These are phyloP conservation scores for Backusella westeae DNA, from an alignment of 192 early-diverging fungal genomes.

Conservation along the genomic window DNA sequence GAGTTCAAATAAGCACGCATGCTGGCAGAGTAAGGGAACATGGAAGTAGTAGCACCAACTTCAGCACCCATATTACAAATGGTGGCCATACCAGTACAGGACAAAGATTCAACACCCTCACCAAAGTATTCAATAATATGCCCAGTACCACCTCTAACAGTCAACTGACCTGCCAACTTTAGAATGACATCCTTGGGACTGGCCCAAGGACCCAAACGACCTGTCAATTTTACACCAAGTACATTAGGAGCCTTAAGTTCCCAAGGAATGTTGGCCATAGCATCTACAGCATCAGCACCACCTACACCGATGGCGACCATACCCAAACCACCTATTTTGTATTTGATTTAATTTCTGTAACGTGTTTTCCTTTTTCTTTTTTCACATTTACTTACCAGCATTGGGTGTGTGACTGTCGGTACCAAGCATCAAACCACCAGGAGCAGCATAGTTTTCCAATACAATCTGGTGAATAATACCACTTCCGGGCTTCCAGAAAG, in stretches of 20 bases:
- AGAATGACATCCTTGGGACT: slow-evolving; percentile 92
- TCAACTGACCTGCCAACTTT: slow-evolving; percentile 68
- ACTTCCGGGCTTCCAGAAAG: slow-evolving; percentile 95
- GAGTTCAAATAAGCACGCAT: slow-evolving; percentile 89
- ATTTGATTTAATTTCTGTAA: slow-evolving; percentile 45
- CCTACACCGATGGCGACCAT: slow-evolving; percentile 98
- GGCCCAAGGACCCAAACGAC: slow-evolving; percentile 85
- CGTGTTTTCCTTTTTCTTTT: slow-evolving; percentile 4
- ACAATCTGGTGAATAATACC: slow-evolving; percentile 99
- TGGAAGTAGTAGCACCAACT: slow-evolving; percentile 94
- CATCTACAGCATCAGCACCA: slow-evolving; percentile 99
- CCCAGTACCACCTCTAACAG: slow-evolving; percentile 90
- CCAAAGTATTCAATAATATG: slow-evolving; percentile 98
- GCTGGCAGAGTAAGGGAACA: slow-evolving; percentile 87
- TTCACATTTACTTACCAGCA: slow-evolving; percentile 28
- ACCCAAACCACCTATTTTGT: slow-evolving; percentile 74
- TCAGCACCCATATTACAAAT: slow-evolving; percentile 99
- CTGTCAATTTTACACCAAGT: slow-evolving; percentile 92
- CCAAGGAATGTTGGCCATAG: slow-evolving; percentile 98
- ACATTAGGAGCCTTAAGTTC: slow-evolving; percentile 96
- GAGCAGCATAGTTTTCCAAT: slow-evolving; percentile 98
- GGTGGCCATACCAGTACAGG: slow-evolving; percentile 99
- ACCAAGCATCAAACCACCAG: slow-evolving; percentile 96
- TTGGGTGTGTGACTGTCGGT: slow-evolving; percentile 84
- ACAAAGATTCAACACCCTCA: slow-evolving; percentile 81